Conservation (phyloP, 2,329 filamentous ascomycete species). For the Blumeriella jaapii region DNA sequence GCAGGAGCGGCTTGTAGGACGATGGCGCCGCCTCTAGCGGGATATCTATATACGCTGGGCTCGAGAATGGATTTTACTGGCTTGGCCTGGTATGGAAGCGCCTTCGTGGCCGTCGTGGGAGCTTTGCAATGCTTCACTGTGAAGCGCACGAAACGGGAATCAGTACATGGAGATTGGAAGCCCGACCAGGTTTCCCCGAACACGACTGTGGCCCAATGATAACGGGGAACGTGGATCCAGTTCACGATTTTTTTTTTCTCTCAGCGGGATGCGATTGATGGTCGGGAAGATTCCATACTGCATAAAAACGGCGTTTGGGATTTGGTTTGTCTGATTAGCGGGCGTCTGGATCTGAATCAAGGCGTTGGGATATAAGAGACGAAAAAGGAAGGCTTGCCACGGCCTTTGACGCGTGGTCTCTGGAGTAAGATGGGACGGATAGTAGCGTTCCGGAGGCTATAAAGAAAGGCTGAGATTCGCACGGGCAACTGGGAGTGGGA, state of each 20-base stretch:
- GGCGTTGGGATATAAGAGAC: too few species aligned
- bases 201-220: neutral
- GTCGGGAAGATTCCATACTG: neutral
- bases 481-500: too few species aligned
- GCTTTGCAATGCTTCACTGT: conserved; percentile 45
- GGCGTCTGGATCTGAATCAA: neutral
- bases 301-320: neutral
- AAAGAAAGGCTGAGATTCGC: too few species aligned
- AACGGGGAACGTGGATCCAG: too few species aligned
- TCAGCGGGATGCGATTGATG: too few species aligned
- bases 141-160: conserved; percentile 10
- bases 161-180: conserved; percentile 9
- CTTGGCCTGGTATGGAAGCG: conserved; percentile 52
- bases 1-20: conserved; percentile 57
- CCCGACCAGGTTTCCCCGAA: conserved; percentile 1
- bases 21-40: conserved; percentile 52
- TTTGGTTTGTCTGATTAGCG: neutral
- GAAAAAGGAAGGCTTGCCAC: too few species aligned
- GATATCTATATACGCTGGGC: conserved; percentile 51
- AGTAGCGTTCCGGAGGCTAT: too few species aligned
- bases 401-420: too few species aligned
- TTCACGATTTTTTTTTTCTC: too few species aligned
- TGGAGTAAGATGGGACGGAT: too few species aligned
- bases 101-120: conserved; percentile 43
- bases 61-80: conserved; percentile 47